These are phyloP conservation scores for Primulina eburnea DNA, from an alignment of 257 asterid genomes.

Conservation along the genomic window DNA sequence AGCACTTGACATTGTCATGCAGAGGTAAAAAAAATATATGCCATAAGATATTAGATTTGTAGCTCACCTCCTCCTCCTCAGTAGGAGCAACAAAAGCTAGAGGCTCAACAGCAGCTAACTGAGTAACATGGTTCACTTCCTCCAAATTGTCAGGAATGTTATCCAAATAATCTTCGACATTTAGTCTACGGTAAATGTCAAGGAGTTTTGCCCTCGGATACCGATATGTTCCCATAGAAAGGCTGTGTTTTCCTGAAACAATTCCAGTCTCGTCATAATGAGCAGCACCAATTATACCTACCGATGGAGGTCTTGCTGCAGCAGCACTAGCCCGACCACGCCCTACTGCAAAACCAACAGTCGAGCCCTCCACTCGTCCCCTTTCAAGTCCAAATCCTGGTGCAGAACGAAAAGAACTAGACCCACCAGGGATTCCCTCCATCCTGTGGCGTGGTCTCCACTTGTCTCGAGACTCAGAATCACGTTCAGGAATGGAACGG, in stretches of 20 bases:
- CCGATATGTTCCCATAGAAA: slow-evolving; percentile 36
- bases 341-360: slow-evolving; percentile 79
- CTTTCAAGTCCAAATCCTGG: slow-evolving; percentile 93
- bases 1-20: background rate
- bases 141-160: slow-evolving; percentile 57
- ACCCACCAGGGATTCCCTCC: slow-evolving; percentile 67
- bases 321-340: slow-evolving; percentile 75
- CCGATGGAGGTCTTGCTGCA: slow-evolving; percentile 44
- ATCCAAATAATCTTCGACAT: slow-evolving; percentile 41
- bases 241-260: slow-evolving; percentile 48
- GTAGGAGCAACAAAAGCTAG: slow-evolving; percentile 84
- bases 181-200: slow-evolving; percentile 81
- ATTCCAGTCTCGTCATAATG: slow-evolving; percentile 42
- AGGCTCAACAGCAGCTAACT: slow-evolving; percentile 54
- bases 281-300: slow-evolving; percentile 52
- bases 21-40: background rate
- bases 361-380: slow-evolving; percentile 73
- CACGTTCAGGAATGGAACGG: slow-evolving; percentile 76
- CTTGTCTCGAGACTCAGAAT: slow-evolving; percentile 90
- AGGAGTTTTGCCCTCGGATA: slow-evolving; percentile 94
- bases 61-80: slow-evolving; percentile 77
- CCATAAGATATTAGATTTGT: slow-evolving; percentile 1
- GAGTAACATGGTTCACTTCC: slow-evolving; percentile 64
- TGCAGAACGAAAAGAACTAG: slow-evolving; percentile 75
- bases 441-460: slow-evolving; percentile 99